A percentile compares a stretch with the other conserved stretches of the same genome.
Evolutionary conservation across 192 early-diverging fungal genomes (phyloP).

Genomic region (Geosiphon pyriformis): DNA sequence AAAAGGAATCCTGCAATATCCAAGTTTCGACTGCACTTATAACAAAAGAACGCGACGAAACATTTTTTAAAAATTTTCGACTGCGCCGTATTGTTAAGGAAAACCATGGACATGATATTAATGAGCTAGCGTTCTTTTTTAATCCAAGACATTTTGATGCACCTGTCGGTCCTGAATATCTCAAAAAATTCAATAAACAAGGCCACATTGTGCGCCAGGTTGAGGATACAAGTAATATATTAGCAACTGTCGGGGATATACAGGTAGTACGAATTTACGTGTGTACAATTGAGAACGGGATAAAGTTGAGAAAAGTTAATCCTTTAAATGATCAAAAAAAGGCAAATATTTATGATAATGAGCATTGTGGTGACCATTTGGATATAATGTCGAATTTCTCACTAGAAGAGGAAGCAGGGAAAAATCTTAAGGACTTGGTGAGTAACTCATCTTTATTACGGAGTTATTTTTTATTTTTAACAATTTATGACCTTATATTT

Average conservation of each 20-base stretch:
- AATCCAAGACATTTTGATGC: conserved; percentile 53
- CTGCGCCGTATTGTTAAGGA: conserved; percentile 85
- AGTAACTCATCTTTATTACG: background rate
- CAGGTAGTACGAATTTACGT: conserved; percentile 41
- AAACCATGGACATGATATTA: conserved; percentile 75
- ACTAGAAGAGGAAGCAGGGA: conserved; percentile 35
- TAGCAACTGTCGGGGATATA: conserved; percentile 63
- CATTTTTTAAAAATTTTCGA: conserved; percentile 68
- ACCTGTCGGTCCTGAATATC: conserved; percentile 45
- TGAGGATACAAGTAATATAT: conserved; percentile 65
- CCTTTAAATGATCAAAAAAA: conserved; percentile 31
- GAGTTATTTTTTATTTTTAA: no score
- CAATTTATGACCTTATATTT: background rate
- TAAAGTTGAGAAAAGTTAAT: background rate
- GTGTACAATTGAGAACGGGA: background rate
- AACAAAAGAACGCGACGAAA: conserved; percentile 24
- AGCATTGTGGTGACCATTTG: conserved; percentile 88
- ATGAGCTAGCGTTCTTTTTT: conserved; percentile 70
- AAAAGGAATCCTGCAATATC: background rate
- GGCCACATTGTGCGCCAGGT: conserved; percentile 61
- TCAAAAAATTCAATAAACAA: conserved; percentile 65
- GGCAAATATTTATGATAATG: conserved; percentile 88
- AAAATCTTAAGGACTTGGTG: conserved; percentile 28
- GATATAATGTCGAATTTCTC: conserved; percentile 92
- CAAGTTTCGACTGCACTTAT: background rate